Evolutionary conservation across 2,329 filamentous ascomycete genomes (phyloP).

Genomic region (Hymenoscyphus linearis): DNA sequence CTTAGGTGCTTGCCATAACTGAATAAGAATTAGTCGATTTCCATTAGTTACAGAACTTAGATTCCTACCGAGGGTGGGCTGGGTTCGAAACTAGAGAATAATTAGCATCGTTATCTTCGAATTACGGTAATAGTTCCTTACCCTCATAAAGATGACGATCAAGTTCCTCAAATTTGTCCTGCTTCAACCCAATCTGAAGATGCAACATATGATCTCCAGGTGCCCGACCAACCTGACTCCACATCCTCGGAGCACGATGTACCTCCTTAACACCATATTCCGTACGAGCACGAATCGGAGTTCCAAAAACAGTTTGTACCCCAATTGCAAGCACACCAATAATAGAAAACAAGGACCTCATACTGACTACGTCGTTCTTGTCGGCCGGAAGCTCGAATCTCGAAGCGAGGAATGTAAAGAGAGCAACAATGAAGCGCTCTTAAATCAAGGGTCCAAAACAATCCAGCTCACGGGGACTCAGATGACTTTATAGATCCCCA

Average conservation of each 20-base stretch:
- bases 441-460: background rate
- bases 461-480: background rate
- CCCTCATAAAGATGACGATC: constrained; percentile 49
- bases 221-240: constrained; percentile 43
- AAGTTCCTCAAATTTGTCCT: constrained; percentile 48
- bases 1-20: constrained; percentile 49
- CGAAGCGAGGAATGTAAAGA: background rate
- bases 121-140: constrained; percentile 21
- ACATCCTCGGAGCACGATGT: constrained; percentile 46
- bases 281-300: constrained; percentile 35
- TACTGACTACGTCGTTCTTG: background rate
- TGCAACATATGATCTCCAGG: constrained; percentile 44
- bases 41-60: background rate
- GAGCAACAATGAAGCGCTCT: background rate
- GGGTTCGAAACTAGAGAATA: constrained; percentile 43
- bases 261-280: constrained; percentile 50
- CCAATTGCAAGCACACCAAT: background rate
- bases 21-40: background rate
- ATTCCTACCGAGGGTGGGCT: constrained; percentile 37
- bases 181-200: constrained; percentile 53
- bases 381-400: background rate
- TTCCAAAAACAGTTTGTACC: constrained; percentile 4
- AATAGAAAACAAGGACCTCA: constrained; percentile 4
- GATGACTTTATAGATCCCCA: background rate
- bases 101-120: background rate